Base-by-base conservation (phyloP, 179 eudicot genomes). In the Nepenthes alata region DNA sequence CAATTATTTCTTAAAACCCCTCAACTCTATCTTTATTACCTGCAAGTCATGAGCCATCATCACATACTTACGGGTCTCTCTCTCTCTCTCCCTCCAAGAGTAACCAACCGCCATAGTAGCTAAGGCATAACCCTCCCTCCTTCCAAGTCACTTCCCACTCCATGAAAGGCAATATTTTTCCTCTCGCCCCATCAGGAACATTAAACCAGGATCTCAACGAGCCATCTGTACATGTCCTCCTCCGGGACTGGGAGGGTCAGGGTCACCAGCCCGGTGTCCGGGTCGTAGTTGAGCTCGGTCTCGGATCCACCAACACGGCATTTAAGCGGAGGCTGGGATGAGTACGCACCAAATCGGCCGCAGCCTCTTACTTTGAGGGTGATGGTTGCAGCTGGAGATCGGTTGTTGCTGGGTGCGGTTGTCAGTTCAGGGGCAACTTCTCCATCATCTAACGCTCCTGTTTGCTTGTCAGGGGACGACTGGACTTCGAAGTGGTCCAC, bases 151-250 rank as follows among this genome's bases (percentile, higher is more conserved):
- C 25, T 25, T 25, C 25, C 25, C 25, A 25, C 25, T 0, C 25
- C 25, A 25, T 25, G 25, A 0, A 25, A 25, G 25, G 25, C 25
- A 25, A 25, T 25, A 25, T 25, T 25, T 25, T 25, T 25, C 25
- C 25, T 25, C 25, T 25, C 25, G 25, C 25, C 25, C 25, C 25
- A 25, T 25, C 25, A 25, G 25, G 25, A 25, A n/a, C 4, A 35
- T 74, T 68, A 89, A 53, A 89, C 80, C 58, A 64, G 64, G 69
- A 91, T 78, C 67, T 82, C 81, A 50, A 91, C 76, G 6, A 63
- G 35, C 96, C 98, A 89, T 73, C 72, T 76, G 67, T 81, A 83
- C 88, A 89, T 76, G 68, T 89, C 96, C 64, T 84, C 80, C 62
- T 60, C 62, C 0, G 96, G 75, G 2, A 81, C 73, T 3, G 98